phyloP scores from a whole-genome alignment of 805 yeast genomes.

The Yarrowia osloensis region DNA sequence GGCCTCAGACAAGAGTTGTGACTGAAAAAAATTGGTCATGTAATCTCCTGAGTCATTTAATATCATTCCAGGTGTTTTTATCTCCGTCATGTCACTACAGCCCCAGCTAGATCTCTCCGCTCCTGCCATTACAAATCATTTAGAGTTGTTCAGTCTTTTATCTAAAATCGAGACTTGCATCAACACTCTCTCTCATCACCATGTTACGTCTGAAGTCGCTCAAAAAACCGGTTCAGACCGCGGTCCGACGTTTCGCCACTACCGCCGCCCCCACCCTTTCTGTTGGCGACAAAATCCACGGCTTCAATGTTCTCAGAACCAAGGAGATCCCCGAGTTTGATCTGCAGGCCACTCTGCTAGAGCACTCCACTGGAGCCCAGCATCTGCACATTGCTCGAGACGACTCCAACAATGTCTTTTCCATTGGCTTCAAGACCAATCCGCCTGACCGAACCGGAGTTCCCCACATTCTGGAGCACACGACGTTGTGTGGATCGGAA shows the following conservation, averaged over 20 bases:
- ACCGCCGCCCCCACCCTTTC: background rate
- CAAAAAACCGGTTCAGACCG: background rate
- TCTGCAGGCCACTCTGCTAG: constrained; percentile 71
- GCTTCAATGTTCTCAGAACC: constrained; percentile 65
- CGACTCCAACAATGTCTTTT: constrained; percentile 84
- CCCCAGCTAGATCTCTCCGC: background rate
- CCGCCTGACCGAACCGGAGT: constrained; percentile 96
- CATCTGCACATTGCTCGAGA: constrained; percentile 85
- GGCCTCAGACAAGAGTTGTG: no score
- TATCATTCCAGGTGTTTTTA: background rate
- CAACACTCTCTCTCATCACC: background rate
- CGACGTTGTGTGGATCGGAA: constrained; percentile 90
- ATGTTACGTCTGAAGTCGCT: constrained; percentile 18
- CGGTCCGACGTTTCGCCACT: constrained; percentile 7
- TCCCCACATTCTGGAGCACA: constrained; percentile 94
- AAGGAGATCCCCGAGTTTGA: constrained; percentile 79
- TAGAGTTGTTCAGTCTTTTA: constrained; percentile 5
- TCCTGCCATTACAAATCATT: background rate
- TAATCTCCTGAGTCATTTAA: background rate
- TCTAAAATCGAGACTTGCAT: background rate
- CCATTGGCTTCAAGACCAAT: constrained; percentile 86
- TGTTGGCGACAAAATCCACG: constrained; percentile 40
- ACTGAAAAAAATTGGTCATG: background rate
- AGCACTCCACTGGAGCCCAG: constrained; percentile 72
- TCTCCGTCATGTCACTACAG: background rate